Percentiles rank a stretch among this genome's conserved stretches.
These are phyloP conservation scores for Earliella scabrosa DNA, from an alignment of 1,284 basidiomycete species.

Conservation along the genomic window DNA sequence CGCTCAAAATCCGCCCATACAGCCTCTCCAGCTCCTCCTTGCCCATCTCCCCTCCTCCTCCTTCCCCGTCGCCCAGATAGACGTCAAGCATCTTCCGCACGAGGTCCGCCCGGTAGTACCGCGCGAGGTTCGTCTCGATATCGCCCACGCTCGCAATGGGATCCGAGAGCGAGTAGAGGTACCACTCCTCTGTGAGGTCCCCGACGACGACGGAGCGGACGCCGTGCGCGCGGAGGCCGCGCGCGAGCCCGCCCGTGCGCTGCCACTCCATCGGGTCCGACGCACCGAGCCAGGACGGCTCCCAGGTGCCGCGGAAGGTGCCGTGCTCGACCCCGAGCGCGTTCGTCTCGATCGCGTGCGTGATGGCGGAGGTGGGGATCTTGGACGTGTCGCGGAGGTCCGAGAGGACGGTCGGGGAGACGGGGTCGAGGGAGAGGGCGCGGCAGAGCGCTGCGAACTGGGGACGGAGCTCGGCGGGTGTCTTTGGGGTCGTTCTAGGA, in stretches of 20 bases:
- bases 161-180: conserved; percentile 73
- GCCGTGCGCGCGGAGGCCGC: conserved; percentile 57
- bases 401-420: conserved; percentile 48
- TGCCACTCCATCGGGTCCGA: conserved; percentile 70
- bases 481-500: conserved; percentile 55
- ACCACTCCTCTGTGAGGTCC: conserved; percentile 78
- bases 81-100: conserved; percentile 49
- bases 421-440: conserved; percentile 58
- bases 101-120: conserved; percentile 61
- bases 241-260: conserved; percentile 60
- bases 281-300: conserved; percentile 56
- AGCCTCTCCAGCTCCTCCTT: conserved; percentile 47
- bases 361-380: conserved; percentile 54
- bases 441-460: conserved; percentile 68
- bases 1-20: conserved; percentile 66
- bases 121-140: conserved; percentile 57
- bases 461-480: conserved; percentile 55
- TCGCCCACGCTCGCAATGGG: conserved; percentile 52
- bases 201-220: conserved; percentile 66
- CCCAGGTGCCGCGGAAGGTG: conserved; percentile 72
- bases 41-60: conserved; percentile 40
- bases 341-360: conserved; percentile 60
- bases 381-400: conserved; percentile 53
- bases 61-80: conserved; percentile 38
- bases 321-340: conserved; percentile 52